Conservation (phyloP, 768 basidiomycete genomes). For the Boletus sensibilis region DNA sequence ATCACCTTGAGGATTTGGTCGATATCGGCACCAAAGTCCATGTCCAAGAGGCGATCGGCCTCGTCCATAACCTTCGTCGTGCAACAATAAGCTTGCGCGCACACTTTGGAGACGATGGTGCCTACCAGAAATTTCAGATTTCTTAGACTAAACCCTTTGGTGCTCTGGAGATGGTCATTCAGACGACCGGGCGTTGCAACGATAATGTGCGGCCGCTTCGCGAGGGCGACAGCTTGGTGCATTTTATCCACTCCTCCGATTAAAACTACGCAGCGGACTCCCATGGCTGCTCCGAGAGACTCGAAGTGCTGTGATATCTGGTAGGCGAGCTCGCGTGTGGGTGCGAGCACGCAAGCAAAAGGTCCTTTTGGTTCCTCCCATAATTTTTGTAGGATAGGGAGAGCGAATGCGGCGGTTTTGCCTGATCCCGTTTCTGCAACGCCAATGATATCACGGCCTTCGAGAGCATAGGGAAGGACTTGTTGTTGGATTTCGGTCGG, state of each 20-base stretch:
- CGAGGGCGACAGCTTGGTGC: conserved; percentile 85
- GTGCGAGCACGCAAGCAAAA: conserved; percentile 91
- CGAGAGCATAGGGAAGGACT: conserved; percentile 80
- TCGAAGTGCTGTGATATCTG: conserved; percentile 99
- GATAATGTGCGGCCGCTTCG: conserved; percentile 91
- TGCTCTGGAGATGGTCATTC: conserved; percentile 92
- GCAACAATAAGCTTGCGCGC: background rate
- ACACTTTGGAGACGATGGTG: background rate
- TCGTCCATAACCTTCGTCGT: conserved; percentile 85
- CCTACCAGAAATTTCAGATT: conserved; percentile 84
- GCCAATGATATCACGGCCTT: conserved; percentile 95
- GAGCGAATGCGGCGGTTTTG: conserved; percentile 95
- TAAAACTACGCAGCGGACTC: conserved; percentile 85
- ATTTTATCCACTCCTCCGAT: conserved; percentile 96
- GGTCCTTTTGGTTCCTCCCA: conserved; percentile 95
- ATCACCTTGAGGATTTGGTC: conserved; percentile 96
- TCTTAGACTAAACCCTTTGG: conserved; percentile 92
- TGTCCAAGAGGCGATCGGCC: conserved; percentile 91
- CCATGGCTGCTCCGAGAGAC: conserved; percentile 87
- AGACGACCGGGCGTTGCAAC: conserved; percentile 95
- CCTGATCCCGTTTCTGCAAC: conserved; percentile 98
- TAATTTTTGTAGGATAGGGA: conserved; percentile 93
- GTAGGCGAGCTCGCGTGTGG: conserved; percentile 96
- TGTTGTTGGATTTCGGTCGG: conserved; percentile 92
- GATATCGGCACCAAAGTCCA: conserved; percentile 94